Percentiles rank a stretch among this genome's conserved stretches.
phyloP scores from a whole-genome alignment of 371 early-diverging fungal species.

The Dinochytrium kinnereticum region DNA sequence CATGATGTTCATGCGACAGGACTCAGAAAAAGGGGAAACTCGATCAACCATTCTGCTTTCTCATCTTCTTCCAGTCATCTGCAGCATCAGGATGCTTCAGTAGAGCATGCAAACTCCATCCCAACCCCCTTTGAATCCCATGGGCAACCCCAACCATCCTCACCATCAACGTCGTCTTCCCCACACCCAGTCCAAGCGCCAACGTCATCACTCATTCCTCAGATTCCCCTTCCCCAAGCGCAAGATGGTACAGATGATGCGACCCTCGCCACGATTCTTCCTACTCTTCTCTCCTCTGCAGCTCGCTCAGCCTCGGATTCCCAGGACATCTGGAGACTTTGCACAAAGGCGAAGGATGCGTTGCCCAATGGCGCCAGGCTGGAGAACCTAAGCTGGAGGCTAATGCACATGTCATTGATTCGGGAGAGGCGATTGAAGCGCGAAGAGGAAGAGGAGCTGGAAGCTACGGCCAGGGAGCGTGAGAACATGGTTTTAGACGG shows the following conservation, averaged over 20 bases:
- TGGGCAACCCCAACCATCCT: neutral
- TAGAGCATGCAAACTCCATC: too few relatives aligned
- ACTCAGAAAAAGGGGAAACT: too few relatives aligned
- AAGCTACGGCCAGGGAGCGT: too few relatives aligned
- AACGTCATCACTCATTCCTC: neutral
- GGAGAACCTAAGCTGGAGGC: slow-evolving; percentile 88
- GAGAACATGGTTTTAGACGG: slow-evolving; percentile 9
- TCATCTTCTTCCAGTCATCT: too few relatives aligned
- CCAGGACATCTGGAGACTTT: slow-evolving; percentile 80
- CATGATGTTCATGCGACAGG: too few relatives aligned
- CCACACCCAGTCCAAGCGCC: neutral
- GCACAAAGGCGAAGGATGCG: slow-evolving; percentile 88
- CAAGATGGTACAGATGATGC: neutral
- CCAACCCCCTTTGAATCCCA: neutral
- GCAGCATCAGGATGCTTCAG: too few relatives aligned
- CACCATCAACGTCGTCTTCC: slow-evolving; percentile 1
- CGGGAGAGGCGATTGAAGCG: slow-evolving; percentile 43
- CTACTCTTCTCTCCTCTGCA: neutral
- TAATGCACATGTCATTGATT: slow-evolving; percentile 81
- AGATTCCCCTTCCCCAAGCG: neutral
- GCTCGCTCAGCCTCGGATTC: slow-evolving; percentile 49
- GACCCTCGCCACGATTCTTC: neutral
- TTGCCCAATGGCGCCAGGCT: slow-evolving; percentile 83
- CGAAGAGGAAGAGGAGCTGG: slow-evolving; percentile 14
- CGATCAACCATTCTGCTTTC: too few relatives aligned